These are phyloP conservation scores for Cladochytrium replicatum DNA, from an alignment of 192 early-diverging fungal species.

Conservation along the genomic window DNA sequence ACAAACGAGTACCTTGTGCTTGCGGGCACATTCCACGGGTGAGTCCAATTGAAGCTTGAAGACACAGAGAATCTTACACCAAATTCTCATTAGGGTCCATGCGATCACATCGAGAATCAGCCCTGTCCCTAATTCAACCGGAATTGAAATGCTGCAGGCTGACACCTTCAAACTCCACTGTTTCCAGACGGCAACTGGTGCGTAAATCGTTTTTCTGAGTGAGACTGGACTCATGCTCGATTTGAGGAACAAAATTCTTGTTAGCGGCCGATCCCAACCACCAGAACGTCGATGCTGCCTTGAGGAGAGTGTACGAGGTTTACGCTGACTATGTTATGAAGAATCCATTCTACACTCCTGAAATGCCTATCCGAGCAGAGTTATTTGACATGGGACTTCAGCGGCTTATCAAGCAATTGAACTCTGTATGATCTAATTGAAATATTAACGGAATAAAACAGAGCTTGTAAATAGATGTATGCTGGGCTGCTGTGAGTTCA, in stretches of 20 bases:
- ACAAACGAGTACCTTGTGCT: slow-evolving; percentile 96
- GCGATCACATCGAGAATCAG: slow-evolving; percentile 90
- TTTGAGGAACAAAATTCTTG: slow-evolving; percentile 86
- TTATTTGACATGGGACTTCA: slow-evolving; percentile 78
- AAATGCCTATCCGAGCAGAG: slow-evolving; percentile 97
- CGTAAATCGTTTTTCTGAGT: not conserved
- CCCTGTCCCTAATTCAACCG: slow-evolving; percentile 66
- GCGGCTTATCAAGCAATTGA: slow-evolving; percentile 49
- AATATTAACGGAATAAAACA: too few species aligned
- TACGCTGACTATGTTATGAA: slow-evolving; percentile 98
- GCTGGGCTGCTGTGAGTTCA: too few species aligned
- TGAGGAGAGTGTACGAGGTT: slow-evolving; percentile 68
- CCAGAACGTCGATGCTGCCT: slow-evolving; percentile 48
- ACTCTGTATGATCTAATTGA: slow-evolving; percentile 5
- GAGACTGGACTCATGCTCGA: not conserved
- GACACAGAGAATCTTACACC: too few species aligned
- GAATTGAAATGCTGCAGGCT: slow-evolving; percentile 87
- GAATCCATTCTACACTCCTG: slow-evolving; percentile 96
- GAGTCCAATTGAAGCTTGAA: slow-evolving; percentile 3
- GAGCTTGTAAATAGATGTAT: too few species aligned
- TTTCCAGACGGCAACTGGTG: slow-evolving; percentile 88
- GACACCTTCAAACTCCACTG: slow-evolving; percentile 87
- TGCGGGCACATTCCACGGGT: slow-evolving; percentile 96
- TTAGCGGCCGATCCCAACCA: slow-evolving; percentile 76
- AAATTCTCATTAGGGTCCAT: slow-evolving; percentile 63